Percentiles rank a stretch among this genome's conserved stretches.
phyloP scores from a whole-genome alignment of 2,329 filamentous ascomycete species.

The Juglanconis oblonga region DNA sequence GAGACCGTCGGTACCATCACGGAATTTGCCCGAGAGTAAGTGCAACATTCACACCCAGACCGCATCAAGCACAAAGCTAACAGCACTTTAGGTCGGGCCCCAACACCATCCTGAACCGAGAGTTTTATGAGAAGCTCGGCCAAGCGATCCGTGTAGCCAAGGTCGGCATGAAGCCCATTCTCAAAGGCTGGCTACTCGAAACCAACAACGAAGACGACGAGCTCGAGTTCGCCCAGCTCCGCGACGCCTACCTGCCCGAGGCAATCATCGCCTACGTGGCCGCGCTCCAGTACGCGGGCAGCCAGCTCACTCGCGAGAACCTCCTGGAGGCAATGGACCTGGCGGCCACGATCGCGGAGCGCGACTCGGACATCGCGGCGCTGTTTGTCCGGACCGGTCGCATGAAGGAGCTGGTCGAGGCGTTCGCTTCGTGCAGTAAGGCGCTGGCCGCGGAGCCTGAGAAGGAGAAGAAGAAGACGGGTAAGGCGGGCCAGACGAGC shows the following conservation, averaged over 20 bases:
- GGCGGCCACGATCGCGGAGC: conserved; percentile 69
- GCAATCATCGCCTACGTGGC: conserved; percentile 79
- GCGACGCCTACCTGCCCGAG: conserved; percentile 80
- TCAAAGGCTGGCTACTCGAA: conserved; percentile 61
- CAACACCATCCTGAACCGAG: conserved; percentile 35
- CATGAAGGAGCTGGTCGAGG: conserved; percentile 73
- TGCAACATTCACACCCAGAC: conserved; percentile 9
- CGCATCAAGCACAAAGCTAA: conserved; percentile 25
- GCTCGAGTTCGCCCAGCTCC: conserved; percentile 64
- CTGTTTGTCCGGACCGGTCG: conserved; percentile 63
- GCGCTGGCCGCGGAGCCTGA: conserved; percentile 58
- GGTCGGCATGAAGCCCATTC: conserved; percentile 56
- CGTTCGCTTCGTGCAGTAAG: conserved; percentile 75
- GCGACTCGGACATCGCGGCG: conserved; percentile 62
- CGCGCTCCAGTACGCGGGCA: conserved; percentile 76
- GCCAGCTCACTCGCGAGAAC: conserved; percentile 69
- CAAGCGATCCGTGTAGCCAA: conserved; percentile 52
- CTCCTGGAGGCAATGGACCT: conserved; percentile 86
- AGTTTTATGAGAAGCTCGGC: conserved; percentile 54
- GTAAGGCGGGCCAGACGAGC: conserved; percentile 36
- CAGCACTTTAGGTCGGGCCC: conserved; percentile 25
- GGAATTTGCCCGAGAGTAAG: conserved; percentile 51
- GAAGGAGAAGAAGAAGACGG: conserved; percentile 44
- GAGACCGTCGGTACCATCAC: conserved; percentile 62
- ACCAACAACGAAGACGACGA: conserved; percentile 56